Conservation (phyloP, 139 green algal species). For the Bryopsis sp. region DNA sequence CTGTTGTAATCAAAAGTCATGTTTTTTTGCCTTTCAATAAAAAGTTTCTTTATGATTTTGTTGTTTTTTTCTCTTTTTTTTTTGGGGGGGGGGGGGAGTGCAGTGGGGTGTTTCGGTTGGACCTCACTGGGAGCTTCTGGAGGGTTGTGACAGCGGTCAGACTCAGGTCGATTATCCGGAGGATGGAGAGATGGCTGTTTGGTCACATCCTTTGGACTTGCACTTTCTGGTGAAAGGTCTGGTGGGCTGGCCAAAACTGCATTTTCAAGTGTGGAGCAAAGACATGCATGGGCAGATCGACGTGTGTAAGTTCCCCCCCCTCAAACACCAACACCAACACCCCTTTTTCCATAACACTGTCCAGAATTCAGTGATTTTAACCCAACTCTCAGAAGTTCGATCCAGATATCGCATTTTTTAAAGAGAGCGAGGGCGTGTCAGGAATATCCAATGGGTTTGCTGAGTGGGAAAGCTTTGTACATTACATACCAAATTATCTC, state of each 20-base stretch:
- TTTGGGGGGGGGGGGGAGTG: too few species aligned
- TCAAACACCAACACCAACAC: too few species aligned
- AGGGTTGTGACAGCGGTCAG: slow-evolving; percentile 54
- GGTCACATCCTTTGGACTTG: slow-evolving; percentile 63
- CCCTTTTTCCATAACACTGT: too few species aligned
- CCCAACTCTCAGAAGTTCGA: neutral
- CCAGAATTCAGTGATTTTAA: too few species aligned
- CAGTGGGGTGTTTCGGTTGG: slow-evolving; percentile 54
- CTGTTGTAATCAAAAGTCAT: too few species aligned
- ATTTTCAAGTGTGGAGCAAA: slow-evolving; percentile 70
- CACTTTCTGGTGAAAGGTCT: slow-evolving; percentile 57
- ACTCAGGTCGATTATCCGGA: slow-evolving; percentile 46
- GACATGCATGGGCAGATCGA: slow-evolving; percentile 57
- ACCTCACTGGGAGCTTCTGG: slow-evolving; percentile 57
- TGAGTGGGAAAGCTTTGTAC: too few species aligned
- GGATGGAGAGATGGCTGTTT: slow-evolving; percentile 52
- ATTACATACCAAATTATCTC: too few species aligned
- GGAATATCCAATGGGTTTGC: neutral
- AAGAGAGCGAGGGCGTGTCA: neutral
- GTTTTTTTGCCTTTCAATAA: too few species aligned
- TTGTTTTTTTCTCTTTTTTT: too few species aligned
- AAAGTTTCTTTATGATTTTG: too few species aligned
- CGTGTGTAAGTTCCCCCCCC: slow-evolving; percentile 56
- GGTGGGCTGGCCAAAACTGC: slow-evolving; percentile 65
- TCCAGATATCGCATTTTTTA: neutral